Percentiles rank a stretch among this genome's conserved stretches.
Conservation (phyloP, 306 rosid genomes). For the Vicia faba region DNA sequence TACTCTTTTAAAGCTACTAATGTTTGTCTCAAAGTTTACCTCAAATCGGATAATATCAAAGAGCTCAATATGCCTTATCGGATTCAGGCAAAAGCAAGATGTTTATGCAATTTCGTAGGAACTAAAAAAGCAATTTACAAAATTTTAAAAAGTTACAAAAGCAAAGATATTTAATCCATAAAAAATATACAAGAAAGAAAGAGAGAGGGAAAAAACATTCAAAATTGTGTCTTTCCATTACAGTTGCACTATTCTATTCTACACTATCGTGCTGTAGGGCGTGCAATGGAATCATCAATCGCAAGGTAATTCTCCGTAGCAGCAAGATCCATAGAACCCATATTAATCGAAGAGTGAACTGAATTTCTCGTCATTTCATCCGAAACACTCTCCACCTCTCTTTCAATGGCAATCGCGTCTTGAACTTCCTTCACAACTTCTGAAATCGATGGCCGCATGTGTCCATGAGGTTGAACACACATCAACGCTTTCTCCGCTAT, state of each 20-base stretch:
- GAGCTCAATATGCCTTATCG: no score
- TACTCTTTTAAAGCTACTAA: no score
- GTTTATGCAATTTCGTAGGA: no score
- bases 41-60: no score
- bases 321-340: slow-evolving; percentile 61
- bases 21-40: no score
- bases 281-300: slow-evolving; percentile 71
- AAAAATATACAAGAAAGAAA: background rate
- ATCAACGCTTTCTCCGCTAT: slow-evolving; percentile 94
- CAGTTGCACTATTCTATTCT: background rate
- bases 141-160: no score
- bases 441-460: slow-evolving; percentile 85
- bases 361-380: slow-evolving; percentile 71
- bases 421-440: slow-evolving; percentile 94
- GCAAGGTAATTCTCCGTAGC: slow-evolving; percentile 58
- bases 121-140: no score
- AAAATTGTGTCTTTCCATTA: background rate
- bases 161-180: no score
- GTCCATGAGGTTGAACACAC: slow-evolving; percentile 89
- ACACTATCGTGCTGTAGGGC: slow-evolving; percentile 69
- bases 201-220: background rate
- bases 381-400: slow-evolving; percentile 54
- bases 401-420: slow-evolving; percentile 79
- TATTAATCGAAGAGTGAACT: slow-evolving; percentile 60
- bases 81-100: no score